phyloP scores from a whole-genome alignment of 2,329 filamentous ascomycete species.

The Microthyrium microscopicum region DNA sequence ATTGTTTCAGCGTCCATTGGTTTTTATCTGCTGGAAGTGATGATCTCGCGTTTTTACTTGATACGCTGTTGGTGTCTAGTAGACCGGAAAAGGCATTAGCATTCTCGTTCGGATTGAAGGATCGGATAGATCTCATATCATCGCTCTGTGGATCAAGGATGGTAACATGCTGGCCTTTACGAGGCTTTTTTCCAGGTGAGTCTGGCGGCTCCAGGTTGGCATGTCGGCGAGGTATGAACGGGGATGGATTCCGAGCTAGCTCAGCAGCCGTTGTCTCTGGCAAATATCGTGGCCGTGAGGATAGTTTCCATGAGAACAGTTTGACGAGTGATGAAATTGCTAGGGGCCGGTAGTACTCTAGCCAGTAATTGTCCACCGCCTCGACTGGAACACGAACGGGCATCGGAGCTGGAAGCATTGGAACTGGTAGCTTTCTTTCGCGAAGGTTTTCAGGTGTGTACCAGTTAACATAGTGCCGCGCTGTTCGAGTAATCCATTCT shows the following conservation, averaged over 20 bases:
- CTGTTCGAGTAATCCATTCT: slow-evolving; percentile 45
- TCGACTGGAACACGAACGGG: slow-evolving; percentile 23
- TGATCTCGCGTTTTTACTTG: slow-evolving; percentile 3
- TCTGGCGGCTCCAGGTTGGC: slow-evolving; percentile 30
- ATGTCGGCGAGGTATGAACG: slow-evolving; percentile 57
- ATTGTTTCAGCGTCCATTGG: slow-evolving; percentile 76
- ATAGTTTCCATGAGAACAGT: slow-evolving; percentile 85
- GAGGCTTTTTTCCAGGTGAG: slow-evolving; percentile 42
- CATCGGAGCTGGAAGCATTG: slow-evolving; percentile 18
- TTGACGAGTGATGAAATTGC: slow-evolving; percentile 81
- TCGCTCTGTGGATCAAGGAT: slow-evolving; percentile 45
- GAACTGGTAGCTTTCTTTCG: slow-evolving; percentile 40
- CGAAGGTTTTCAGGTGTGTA: slow-evolving; percentile 60
- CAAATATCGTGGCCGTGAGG: slow-evolving; percentile 71
- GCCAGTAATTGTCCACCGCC: slow-evolving; percentile 86
- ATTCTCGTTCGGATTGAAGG: slow-evolving; percentile 12
- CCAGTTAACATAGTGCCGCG: slow-evolving; percentile 74
- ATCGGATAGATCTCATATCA: slow-evolving; percentile 18
- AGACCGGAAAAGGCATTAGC: slow-evolving; percentile 20
- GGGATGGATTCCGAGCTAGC: slow-evolving; percentile 67
- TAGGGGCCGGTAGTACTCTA: slow-evolving; percentile 85
- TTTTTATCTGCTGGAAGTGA: slow-evolving; percentile 23
- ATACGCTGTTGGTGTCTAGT: slow-evolving; percentile 26
- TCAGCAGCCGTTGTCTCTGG: slow-evolving; percentile 57
- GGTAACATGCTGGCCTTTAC: slow-evolving; percentile 56